phyloP scores from a whole-genome alignment of 2,329 filamentous ascomycete species.

The Colletotrichum paranaense region DNA sequence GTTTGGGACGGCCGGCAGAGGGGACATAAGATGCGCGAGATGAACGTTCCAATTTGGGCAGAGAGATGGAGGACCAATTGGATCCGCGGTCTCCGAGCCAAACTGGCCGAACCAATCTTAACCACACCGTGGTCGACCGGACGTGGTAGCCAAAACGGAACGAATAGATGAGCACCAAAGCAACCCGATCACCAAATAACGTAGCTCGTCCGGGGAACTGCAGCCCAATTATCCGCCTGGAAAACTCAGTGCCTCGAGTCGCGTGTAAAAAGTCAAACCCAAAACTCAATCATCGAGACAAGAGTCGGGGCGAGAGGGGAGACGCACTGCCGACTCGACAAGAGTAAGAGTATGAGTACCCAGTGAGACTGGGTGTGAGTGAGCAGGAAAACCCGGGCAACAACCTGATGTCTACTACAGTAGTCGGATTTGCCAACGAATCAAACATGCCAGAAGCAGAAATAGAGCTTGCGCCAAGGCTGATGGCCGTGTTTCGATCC shows the following conservation, averaged over 20 bases:
- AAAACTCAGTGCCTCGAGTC: constrained; percentile 5
- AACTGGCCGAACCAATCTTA: too few relatives aligned
- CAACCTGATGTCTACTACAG: background rate
- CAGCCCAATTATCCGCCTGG: background rate
- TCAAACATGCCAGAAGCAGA: constrained; percentile 3
- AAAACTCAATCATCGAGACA: background rate
- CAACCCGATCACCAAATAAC: background rate
- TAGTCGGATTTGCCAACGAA: constrained; percentile 15
- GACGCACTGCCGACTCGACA: background rate
- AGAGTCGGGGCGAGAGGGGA: background rate
- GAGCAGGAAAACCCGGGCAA: constrained; percentile 7
- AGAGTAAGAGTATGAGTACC: too few relatives aligned
- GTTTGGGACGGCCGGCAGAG: too few relatives aligned
- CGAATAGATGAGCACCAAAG: background rate
- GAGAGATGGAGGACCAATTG: too few relatives aligned
- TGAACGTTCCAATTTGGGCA: too few relatives aligned
- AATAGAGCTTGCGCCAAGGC: constrained; percentile 32
- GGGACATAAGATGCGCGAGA: too few relatives aligned
- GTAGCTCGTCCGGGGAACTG: background rate
- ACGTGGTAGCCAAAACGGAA: background rate
- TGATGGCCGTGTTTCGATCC: constrained; percentile 28
- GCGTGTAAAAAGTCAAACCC: background rate
- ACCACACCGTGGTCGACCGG: too few relatives aligned
- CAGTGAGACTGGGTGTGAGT: background rate
- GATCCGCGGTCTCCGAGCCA: too few relatives aligned